Evolutionary conservation across 2,329 filamentous ascomycete species (phyloP).

Genomic region (Aureobasidium sp.): DNA sequence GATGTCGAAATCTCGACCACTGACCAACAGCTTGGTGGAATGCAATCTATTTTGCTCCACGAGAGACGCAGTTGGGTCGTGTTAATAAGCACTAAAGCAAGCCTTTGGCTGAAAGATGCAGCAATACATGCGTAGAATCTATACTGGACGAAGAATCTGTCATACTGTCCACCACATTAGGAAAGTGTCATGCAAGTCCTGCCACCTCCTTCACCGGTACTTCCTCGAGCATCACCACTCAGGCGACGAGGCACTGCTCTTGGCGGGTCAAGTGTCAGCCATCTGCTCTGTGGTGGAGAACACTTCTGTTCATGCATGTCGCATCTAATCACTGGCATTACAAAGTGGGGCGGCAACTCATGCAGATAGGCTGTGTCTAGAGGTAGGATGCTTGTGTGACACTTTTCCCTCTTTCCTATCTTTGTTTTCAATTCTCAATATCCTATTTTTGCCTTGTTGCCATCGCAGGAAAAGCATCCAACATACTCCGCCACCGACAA

Average conservation of each 20-base stretch:
- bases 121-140: neutral
- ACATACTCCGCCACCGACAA: neutral
- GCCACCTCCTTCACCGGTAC: slow-evolving; percentile 4
- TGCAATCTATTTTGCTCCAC: slow-evolving; percentile 14
- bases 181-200: slow-evolving; percentile 10
- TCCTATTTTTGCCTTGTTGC: neutral
- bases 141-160: neutral
- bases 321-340: neutral
- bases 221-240: neutral
- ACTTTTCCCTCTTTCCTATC: neutral
- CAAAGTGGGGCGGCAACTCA: slow-evolving; percentile 1
- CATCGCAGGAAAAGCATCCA: neutral
- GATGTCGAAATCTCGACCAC: neutral
- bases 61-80: neutral
- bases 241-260: slow-evolving; percentile 15
- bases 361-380: neutral
- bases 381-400: neutral
- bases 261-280: slow-evolving; percentile 1
- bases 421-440: neutral
- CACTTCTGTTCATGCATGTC: neutral
- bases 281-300: neutral
- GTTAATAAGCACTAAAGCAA: slow-evolving; percentile 14
- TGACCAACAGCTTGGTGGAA: neutral
- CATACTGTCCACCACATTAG: neutral
- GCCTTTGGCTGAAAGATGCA: neutral